These are phyloP conservation scores for Epichloe typhina DNA, from an alignment of 2,329 filamentous ascomycete species.

Conservation along the genomic window DNA sequence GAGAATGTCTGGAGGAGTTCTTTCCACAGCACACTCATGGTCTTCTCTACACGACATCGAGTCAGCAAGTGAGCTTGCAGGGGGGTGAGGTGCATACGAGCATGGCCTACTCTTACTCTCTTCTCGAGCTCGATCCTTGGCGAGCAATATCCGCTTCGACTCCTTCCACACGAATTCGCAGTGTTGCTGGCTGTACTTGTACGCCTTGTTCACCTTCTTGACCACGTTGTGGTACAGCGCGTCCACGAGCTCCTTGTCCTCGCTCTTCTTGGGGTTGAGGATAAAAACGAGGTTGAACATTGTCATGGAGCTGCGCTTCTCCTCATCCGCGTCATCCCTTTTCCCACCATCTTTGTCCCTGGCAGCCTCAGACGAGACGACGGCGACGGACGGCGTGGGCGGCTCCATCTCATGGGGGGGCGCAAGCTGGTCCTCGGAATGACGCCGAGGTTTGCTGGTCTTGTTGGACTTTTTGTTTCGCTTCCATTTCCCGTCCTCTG, in stretches of 20 bases:
- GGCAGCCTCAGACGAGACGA: slow-evolving; percentile 13
- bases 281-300: slow-evolving; percentile 99
- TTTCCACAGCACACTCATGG: slow-evolving; percentile 54
- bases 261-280: slow-evolving; percentile 63
- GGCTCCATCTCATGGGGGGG: slow-evolving; percentile 16
- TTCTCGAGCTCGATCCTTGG: slow-evolving; percentile 74
- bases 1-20: slow-evolving; percentile 61
- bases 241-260: slow-evolving; percentile 63
- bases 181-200: slow-evolving; percentile 85
- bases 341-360: slow-evolving; percentile 20
- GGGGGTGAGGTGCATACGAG: too few species aligned
- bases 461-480: slow-evolving; percentile 42
- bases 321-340: slow-evolving; percentile 40
- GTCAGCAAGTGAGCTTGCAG: not conserved
- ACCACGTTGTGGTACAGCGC: slow-evolving; percentile 75
- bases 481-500: slow-evolving; percentile 68
- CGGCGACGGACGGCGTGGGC: slow-evolving; percentile 5
- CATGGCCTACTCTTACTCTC: slow-evolving; percentile 39
- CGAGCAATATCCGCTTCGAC: slow-evolving; percentile 64
- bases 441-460: slow-evolving; percentile 18
- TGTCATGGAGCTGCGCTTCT: slow-evolving; percentile 62
- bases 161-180: slow-evolving; percentile 88
- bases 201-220: slow-evolving; percentile 81
- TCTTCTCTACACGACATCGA: slow-evolving; percentile 27
- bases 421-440: slow-evolving; percentile 18